A percentile compares a stretch with the other conserved stretches of the same genome.
phyloP scores from a whole-genome alignment of 371 early-diverging fungal species.

The Mucor piriformis region DNA sequence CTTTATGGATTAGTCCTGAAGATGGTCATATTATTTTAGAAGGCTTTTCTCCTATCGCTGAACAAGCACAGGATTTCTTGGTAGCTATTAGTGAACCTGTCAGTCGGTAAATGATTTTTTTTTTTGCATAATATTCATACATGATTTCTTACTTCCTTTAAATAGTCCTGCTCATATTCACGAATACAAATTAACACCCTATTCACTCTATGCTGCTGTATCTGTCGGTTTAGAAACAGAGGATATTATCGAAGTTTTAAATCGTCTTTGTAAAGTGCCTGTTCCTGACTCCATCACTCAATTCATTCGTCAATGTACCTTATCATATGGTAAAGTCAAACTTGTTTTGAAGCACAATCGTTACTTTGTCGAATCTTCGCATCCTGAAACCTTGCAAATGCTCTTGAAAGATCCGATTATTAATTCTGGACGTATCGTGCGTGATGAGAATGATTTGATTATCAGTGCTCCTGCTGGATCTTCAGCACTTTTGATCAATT shows the following conservation, averaged over 20 bases:
- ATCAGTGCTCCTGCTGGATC: conserved; percentile 36
- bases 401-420: conserved; percentile 87
- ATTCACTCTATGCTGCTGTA: conserved; percentile 99
- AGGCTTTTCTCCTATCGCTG: conserved; percentile 93
- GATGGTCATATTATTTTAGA: conserved; percentile 96
- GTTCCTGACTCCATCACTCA: conserved; percentile 87
- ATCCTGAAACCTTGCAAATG: conserved; percentile 85
- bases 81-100: conserved; percentile 99
- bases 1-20: conserved; percentile 96
- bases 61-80: conserved; percentile 97
- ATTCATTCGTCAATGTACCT: conserved; percentile 90
- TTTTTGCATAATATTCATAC: background rate
- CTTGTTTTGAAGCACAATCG: conserved; percentile 94
- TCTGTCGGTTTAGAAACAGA: conserved; percentile 98
- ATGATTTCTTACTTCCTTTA: background rate
- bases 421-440: conserved; percentile 64
- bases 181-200: conserved; percentile 98
- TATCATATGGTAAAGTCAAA: conserved; percentile 97
- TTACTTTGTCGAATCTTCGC: conserved; percentile 92
- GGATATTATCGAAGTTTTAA: conserved; percentile 93
- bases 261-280: conserved; percentile 88
- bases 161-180: conserved; percentile 93
- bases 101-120: conserved; percentile 60
- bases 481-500: conserved; percentile 34
- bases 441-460: conserved; percentile 47